These are phyloP conservation scores for Cyclotella baltica DNA, from an alignment of 108 stramenopile genomes.

Conservation along the genomic window DNA sequence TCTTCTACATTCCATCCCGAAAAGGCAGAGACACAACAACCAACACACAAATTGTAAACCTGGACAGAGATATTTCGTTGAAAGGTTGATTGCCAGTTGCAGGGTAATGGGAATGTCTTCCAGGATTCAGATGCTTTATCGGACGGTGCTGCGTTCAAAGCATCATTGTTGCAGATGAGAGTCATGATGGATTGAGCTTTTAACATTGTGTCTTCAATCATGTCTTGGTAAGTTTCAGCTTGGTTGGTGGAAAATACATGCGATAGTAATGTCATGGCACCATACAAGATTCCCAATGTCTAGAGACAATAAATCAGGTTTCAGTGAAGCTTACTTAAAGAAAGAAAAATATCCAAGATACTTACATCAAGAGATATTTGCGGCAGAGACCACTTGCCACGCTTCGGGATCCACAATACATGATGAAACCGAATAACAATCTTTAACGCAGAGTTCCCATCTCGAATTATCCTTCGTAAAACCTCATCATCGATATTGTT, in stretches of 20 bases:
- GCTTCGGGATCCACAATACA: conserved; percentile 37
- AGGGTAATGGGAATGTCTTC: conserved; percentile 52
- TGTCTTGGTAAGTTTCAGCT: conserved; percentile 6
- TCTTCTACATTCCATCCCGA: conserved; percentile 85
- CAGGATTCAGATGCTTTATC: conserved; percentile 19
- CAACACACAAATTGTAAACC: conserved; percentile 75
- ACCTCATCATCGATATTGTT: conserved; percentile 27
- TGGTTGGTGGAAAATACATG: conserved; percentile 16
- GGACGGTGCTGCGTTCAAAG: neutral
- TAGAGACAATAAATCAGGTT: neutral
- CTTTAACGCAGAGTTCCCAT: conserved; percentile 28
- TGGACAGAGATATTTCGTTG: conserved; percentile 58
- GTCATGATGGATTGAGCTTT: conserved; percentile 32
- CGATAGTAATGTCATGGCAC: conserved; percentile 26
- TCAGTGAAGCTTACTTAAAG: neutral
- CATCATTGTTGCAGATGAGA: conserved; percentile 25
- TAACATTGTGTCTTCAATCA: conserved; percentile 10
- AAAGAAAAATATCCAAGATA: neutral
- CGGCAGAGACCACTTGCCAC: conserved; percentile 37
- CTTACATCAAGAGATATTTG: conserved; percentile 28
- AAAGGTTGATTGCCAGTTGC: conserved; percentile 55
- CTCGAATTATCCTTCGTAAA: conserved; percentile 15
- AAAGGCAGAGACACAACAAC: conserved; percentile 76
- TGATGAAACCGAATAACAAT: conserved; percentile 46
- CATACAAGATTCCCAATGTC: conserved; percentile 29